These are phyloP conservation scores for Diutina pseudorugosa DNA, from an alignment of 1,139 yeast genomes.

Conservation along the genomic window DNA sequence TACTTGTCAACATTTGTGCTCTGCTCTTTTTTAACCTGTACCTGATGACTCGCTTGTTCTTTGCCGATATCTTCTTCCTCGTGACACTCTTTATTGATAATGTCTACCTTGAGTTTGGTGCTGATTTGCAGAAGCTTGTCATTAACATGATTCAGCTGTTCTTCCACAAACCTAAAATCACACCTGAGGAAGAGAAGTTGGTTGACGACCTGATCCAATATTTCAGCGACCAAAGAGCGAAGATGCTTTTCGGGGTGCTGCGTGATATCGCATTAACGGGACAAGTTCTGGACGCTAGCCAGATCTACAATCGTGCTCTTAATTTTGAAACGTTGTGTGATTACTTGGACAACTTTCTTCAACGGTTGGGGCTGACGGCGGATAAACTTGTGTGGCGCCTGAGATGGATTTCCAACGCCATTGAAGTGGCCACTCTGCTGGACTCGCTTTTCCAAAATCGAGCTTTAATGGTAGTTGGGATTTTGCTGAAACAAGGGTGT, in stretches of 20 bases:
- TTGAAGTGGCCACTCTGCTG: slow-evolving; percentile 51
- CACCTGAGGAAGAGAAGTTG: slow-evolving; percentile 26
- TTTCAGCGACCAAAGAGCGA: slow-evolving; percentile 62
- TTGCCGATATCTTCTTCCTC: slow-evolving; percentile 64
- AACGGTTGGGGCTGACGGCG: slow-evolving; percentile 38
- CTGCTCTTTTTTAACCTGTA: slow-evolving; percentile 66
- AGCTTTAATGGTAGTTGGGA: slow-evolving; percentile 63
- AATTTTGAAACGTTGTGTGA: slow-evolving; percentile 58
- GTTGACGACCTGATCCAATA: slow-evolving; percentile 44
- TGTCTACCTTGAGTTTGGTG: slow-evolving; percentile 59
- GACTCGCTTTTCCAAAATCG: slow-evolving; percentile 59
- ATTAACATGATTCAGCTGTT: slow-evolving; percentile 67
- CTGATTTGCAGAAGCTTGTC: slow-evolving; percentile 50
- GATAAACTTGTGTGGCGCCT: slow-evolving; percentile 51
- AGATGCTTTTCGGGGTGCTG: slow-evolving; percentile 68
- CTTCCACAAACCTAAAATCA: slow-evolving; percentile 43
- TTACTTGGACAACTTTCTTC: slow-evolving; percentile 40
- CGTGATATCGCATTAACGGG: slow-evolving; percentile 34
- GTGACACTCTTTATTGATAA: slow-evolving; percentile 64
- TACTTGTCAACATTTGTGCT: slow-evolving; percentile 54
- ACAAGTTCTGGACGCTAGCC: slow-evolving; percentile 17
- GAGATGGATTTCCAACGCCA: slow-evolving; percentile 57
- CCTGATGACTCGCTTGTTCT: slow-evolving; percentile 48
- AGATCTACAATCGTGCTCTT: slow-evolving; percentile 34
- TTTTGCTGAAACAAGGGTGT: slow-evolving; percentile 52